Evolutionary conservation across 768 basidiomycete species (phyloP), one percentile per base, ranked within the genome.

Genomic region (Serendipita vermifera): DNA sequence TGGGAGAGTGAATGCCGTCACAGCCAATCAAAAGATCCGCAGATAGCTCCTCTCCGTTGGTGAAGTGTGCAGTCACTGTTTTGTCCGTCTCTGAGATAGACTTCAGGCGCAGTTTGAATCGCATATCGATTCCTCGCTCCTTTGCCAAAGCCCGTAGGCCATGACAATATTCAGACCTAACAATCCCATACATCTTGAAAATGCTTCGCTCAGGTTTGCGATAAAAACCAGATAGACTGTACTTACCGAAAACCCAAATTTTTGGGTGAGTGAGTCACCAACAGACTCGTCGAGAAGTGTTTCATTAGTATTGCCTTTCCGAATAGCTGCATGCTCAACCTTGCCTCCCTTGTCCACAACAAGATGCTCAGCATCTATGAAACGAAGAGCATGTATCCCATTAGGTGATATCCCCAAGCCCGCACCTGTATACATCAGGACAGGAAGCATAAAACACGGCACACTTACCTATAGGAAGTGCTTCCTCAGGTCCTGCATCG

Each of bases 1-100:
- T 72, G 51, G 62, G 66, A 58, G 71, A 71, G 59, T 75, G 74
- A 57, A 75, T 63, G 7, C 74, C 74, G 55, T 75, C 74, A 60
- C 72, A 73, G 17, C 73, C 74, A 5, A 74, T 66, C 3, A 74
- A 67, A 54, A 76, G 68, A 56, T 67, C 68, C 3, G 68, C 73
- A 0, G 60, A 65, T 39, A 69, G 72, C 43, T 56, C 63, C 20
- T 59, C 58, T 5, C 72, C 74, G 48, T 71, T 71, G 33, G 62
- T 64, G 58, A 75, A 71, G 3, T 40, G 60, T 9, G 71, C 73
- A 3, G 58, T 57, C 2, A 72, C 74, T 13, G 57, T 58, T 9
- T 62, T 64, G 0, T 62, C 63, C 17, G 48, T 35, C 57, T 72
- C 67, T 38, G 70, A 65, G 3, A 74, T 51, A 14, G 46, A 60